phyloP scores from a whole-genome alignment of 768 basidiomycete genomes.

The Crucibulum laeve region DNA sequence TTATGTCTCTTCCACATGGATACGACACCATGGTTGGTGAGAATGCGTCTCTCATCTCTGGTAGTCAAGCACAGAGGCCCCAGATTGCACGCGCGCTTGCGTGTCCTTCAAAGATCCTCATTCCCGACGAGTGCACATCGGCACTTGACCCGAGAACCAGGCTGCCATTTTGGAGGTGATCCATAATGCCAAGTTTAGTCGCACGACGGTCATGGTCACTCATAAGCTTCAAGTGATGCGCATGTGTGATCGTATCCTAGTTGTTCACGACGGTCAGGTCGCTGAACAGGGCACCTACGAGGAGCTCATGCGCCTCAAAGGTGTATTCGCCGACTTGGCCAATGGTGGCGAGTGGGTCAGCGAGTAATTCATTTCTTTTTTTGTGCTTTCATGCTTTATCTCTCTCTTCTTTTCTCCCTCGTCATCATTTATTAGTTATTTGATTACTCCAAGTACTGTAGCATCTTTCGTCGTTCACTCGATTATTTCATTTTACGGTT shows the following conservation, averaged over 20 bases:
- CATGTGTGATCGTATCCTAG: slow-evolving; percentile 86
- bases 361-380: slow-evolving; percentile 11
- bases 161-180: slow-evolving; percentile 78
- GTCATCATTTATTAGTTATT: slow-evolving; percentile 5
- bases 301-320: slow-evolving; percentile 58
- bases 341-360: slow-evolving; percentile 63
- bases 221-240: slow-evolving; percentile 90
- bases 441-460: background rate
- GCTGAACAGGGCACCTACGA: slow-evolving; percentile 79
- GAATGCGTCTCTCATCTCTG: slow-evolving; percentile 84
- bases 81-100: slow-evolving; percentile 89
- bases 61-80: slow-evolving; percentile 92
- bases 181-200: slow-evolving; percentile 51
- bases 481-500: background rate
- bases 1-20: slow-evolving; percentile 72
- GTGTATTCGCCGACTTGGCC: slow-evolving; percentile 75
- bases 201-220: slow-evolving; percentile 89
- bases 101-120: slow-evolving; percentile 64
- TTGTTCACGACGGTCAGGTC: slow-evolving; percentile 73
- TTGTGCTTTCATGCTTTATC: slow-evolving; percentile 2
- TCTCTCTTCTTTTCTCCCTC: background rate
- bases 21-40: slow-evolving; percentile 90
- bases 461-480: slow-evolving; percentile 2
- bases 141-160: slow-evolving; percentile 88
- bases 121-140: slow-evolving; percentile 94